A percentile compares a stretch with the other conserved stretches of the same genome.
phyloP scores from a whole-genome alignment of 2,329 filamentous ascomycete species.

The Colletotrichum melonis region DNA sequence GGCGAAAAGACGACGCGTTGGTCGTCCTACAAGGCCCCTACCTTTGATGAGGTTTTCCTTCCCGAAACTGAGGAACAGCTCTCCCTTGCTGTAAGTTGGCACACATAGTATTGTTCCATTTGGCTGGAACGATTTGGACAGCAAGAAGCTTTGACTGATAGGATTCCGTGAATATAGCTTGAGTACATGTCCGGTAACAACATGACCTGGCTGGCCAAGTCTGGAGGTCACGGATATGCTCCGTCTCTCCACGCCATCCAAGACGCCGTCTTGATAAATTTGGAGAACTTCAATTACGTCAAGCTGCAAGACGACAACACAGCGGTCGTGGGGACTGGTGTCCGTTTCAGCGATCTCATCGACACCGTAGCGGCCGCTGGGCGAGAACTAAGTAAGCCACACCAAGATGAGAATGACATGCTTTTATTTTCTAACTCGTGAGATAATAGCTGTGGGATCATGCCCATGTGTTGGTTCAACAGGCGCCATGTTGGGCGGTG shows the following conservation, averaged over 20 bases:
- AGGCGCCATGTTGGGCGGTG: not conserved
- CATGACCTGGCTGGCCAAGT: not conserved
- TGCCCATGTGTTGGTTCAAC: too few relatives aligned
- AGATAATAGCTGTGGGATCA: too few relatives aligned
- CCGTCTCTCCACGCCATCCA: not conserved
- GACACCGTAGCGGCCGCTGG: not conserved
- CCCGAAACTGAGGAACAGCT: not conserved
- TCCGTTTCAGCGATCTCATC: not conserved
- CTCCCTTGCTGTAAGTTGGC: not conserved
- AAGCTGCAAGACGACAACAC: not conserved
- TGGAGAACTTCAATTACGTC: not conserved
- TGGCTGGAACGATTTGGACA: too few relatives aligned
- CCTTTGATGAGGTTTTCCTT: conserved; percentile 7
- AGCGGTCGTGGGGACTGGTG: not conserved
- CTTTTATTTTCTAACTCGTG: too few relatives aligned
- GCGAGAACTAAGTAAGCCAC: too few relatives aligned
- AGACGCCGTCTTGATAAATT: not conserved
- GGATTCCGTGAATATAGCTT: not conserved
- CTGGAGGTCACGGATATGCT: not conserved
- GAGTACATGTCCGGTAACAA: not conserved
- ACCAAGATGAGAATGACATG: too few relatives aligned
- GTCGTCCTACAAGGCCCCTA: not conserved
- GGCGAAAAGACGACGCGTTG: conserved; percentile 3
- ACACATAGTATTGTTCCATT: not conserved
- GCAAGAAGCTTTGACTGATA: too few relatives aligned